Percentiles rank a stretch among this genome's conserved stretches.
phyloP scores from a whole-genome alignment of 176 grass and related monocot species.

The Lolium perenne region DNA sequence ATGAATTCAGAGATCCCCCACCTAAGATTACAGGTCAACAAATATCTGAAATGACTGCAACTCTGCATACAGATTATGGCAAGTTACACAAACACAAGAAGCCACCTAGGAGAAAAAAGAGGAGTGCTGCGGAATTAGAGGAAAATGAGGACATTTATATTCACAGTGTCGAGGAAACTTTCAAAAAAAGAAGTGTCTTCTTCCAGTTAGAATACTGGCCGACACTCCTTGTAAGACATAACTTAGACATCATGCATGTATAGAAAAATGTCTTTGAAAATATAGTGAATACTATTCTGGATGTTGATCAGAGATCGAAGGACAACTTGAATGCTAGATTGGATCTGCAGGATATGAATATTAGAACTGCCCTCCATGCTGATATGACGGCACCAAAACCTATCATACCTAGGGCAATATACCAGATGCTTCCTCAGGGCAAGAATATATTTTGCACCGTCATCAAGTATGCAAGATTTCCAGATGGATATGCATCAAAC shows the following conservation, averaged over 20 bases:
- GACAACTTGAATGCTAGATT: neutral
- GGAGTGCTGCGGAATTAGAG: neutral
- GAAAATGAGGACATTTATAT: too few relatives aligned
- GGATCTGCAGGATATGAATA: neutral
- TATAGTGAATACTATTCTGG: neutral
- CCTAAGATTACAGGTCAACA: neutral
- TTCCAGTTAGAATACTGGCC: too few relatives aligned
- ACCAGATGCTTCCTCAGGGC: neutral
- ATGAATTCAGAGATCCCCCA: neutral
- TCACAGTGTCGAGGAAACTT: too few relatives aligned
- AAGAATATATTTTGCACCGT: neutral
- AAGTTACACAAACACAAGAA: neutral
- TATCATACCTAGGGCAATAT: neutral
- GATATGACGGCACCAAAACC: neutral
- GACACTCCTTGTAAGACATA: too few relatives aligned
- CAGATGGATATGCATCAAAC: neutral
- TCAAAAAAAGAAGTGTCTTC: too few relatives aligned
- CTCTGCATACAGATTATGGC: neutral
- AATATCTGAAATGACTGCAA: neutral
- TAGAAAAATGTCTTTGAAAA: too few relatives aligned
- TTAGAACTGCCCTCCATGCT: neutral
- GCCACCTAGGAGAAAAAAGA: neutral
- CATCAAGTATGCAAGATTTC: neutral
- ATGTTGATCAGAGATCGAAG: neutral
- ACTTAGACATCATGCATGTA: too few relatives aligned